Evolutionary conservation across 768 basidiomycete species (phyloP), one percentile per base, ranked within the genome.

Genomic region (Aureoboletus auriporus): DNA sequence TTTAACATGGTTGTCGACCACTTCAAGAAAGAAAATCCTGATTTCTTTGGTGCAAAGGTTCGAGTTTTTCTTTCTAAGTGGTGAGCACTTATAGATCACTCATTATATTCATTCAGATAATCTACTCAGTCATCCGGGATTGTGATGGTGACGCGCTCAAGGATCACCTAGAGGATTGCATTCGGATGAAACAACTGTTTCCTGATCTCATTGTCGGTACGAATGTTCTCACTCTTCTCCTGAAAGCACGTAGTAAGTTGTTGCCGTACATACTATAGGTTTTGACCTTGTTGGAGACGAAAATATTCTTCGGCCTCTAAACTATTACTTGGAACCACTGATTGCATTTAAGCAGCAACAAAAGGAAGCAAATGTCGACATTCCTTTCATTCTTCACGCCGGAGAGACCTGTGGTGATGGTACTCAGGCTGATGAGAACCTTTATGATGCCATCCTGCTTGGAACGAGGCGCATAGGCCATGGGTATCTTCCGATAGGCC

Each of bases 251-350:
- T 40, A 46, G 42, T 10, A 23, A 40, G 27, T 5, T 17, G 26
- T 31, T 35, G 39, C 40, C 16, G 9, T 23, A n/a, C 17, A 4
- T n/a, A n/a, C n/a, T n/a, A n/a, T 48, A 86, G 86, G 85, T 3
- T 91, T 89, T 56, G 88, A 90, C 67, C 74, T 90, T 16, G 87
- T 89, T n/a, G 87, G 87, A 5, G 73, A 83, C 40, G 87, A 90
- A 58, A 82, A 89, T 58, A 67, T 65, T 6, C 56, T 78, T 20
- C 73, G 69, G 35, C 84, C 86, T 14, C 71, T 88, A 34, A 77
- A 73, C 23, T 67, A 85, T 57, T 89, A 89, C 60, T 61, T 81
- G 27, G 75, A 79, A 30, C 76, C 76, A 9, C 70, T 92, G 6
- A 64, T 84, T 5, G 70, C 67, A 37, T 90, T 89, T 69, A 68